phyloP scores from a whole-genome alignment of 805 yeast species.

The Huiozyma naganishii region DNA sequence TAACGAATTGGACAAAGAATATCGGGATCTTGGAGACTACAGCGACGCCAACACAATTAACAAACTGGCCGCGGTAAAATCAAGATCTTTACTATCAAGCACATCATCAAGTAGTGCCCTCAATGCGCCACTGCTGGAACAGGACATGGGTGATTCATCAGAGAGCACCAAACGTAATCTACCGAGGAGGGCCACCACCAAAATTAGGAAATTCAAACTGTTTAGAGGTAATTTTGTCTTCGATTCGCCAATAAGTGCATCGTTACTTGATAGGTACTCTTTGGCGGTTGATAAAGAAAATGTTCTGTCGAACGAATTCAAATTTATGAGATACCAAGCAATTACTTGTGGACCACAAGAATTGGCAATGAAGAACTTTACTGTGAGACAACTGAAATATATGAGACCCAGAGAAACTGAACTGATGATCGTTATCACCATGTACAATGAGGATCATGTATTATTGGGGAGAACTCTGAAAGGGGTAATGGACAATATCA shows the following conservation, averaged over 20 bases:
- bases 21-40: slow-evolving; percentile 19
- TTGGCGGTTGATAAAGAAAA: slow-evolving; percentile 33
- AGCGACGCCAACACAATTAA: slow-evolving; percentile 14
- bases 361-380: slow-evolving; percentile 51
- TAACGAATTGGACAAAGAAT: no score
- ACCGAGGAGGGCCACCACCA: slow-evolving; percentile 16
- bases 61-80: slow-evolving; percentile 5
- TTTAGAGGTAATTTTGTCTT: slow-evolving; percentile 68
- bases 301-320: slow-evolving; percentile 41
- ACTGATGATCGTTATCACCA: slow-evolving; percentile 72
- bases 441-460: slow-evolving; percentile 83
- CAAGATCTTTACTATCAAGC: slow-evolving; percentile 5
- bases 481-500: slow-evolving; percentile 83
- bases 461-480: slow-evolving; percentile 75
- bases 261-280: slow-evolving; percentile 42
- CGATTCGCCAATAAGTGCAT: slow-evolving; percentile 80
- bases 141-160: slow-evolving; percentile 1
- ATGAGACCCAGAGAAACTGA: slow-evolving; percentile 75
- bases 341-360: slow-evolving; percentile 84
- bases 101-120: slow-evolving; percentile 7
- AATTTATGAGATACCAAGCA: slow-evolving; percentile 87
- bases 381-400: slow-evolving; percentile 75
- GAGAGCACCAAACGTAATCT: background rate
- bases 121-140: slow-evolving; percentile 4
- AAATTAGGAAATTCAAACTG: slow-evolving; percentile 24